Evolutionary conservation across 441 rosid genomes (phyloP).

Genomic region (Croton laevigatus): DNA sequence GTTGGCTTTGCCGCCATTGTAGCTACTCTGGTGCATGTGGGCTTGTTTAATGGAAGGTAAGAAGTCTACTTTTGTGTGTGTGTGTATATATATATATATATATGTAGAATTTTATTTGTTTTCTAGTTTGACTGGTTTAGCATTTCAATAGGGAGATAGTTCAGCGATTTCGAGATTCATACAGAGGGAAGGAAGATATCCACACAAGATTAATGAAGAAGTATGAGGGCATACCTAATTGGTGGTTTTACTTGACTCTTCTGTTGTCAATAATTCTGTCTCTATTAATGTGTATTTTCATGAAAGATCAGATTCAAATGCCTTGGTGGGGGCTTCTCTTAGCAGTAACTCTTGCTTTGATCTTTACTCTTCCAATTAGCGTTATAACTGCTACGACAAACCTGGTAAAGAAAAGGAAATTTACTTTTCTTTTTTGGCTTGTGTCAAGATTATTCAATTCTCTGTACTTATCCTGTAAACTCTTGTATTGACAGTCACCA

Average conservation of each 20-base stretch:
- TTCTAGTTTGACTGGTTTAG: not conserved
- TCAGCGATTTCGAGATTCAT: conserved; percentile 25
- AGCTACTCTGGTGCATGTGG: conserved; percentile 31
- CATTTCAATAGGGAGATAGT: conserved; percentile 29
- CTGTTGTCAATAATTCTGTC: conserved; percentile 19
- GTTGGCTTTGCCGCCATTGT: conserved; percentile 37
- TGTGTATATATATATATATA: not conserved
- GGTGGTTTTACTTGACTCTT: conserved; percentile 42
- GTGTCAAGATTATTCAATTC: not conserved
- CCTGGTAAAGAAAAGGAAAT: conserved; percentile 27
- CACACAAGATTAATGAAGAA: conserved; percentile 40
- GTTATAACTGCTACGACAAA: conserved; percentile 45
- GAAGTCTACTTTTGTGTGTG: not conserved
- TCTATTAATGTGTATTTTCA: conserved; percentile 29
- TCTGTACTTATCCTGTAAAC: not conserved
- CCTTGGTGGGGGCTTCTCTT: conserved; percentile 48
- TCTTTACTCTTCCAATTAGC: conserved; percentile 42
- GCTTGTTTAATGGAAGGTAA: conserved; percentile 45
- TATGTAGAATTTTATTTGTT: not conserved
- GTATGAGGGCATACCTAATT: conserved; percentile 35
- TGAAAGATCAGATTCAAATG: conserved; percentile 35
- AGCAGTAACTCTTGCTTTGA: conserved; percentile 35
- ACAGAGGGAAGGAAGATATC: conserved; percentile 31
- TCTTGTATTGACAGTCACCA: conserved; percentile 23
- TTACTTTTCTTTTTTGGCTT: not conserved